Evolutionary conservation across 768 basidiomycete genomes (phyloP), one percentile per base, ranked within the genome.

Genomic region (Lactarius evosmus): DNA sequence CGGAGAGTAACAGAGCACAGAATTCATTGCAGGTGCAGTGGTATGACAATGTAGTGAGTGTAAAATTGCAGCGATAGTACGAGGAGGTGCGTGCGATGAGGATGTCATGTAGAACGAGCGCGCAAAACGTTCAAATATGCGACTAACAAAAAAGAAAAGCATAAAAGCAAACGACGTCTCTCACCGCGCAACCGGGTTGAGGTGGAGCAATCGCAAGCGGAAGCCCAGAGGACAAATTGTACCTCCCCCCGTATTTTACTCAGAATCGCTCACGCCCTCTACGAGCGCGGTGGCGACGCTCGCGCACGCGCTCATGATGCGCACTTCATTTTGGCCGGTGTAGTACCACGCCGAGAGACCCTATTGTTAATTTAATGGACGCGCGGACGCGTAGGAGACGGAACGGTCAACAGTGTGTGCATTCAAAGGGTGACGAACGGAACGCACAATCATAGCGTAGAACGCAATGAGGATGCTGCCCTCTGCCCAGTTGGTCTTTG

Each of bases 401-500:
- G 19, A 22, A 29, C 25, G 14, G 6, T 60, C 8, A n/a, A 64
- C 12, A 32, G n/a, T 46, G 36, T 38, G 14, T 38, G 51, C 11
- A 38, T 16, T 7, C 46, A 14, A 29, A n/a, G 16, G 14, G 2
- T 4, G 12, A 33, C 27, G 11, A 17, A 54, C 14, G 29, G 3
- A 11, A 74, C 80, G 63, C 49, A 81, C 87, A 60, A 86, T 85
- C 82, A 89, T 86, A 56, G 79, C 53, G 70, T 89, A 90, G 72
- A 89, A 88, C 30, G 82, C 70, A 30, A 89, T 76, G 80, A 91
- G 81, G 22, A 84, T 80, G 50, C 79, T 77, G 17, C 89, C 87
- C 75, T 90, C 88, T 1, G 81, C 83, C 87, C 88, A 91, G 69
- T 91, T 91, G 4, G 89, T 90, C 74, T 91, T 89, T 16, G 83